Base-by-base conservation (phyloP, 2,329 filamentous ascomycete species). In the Aspergillus clavatus region DNA sequence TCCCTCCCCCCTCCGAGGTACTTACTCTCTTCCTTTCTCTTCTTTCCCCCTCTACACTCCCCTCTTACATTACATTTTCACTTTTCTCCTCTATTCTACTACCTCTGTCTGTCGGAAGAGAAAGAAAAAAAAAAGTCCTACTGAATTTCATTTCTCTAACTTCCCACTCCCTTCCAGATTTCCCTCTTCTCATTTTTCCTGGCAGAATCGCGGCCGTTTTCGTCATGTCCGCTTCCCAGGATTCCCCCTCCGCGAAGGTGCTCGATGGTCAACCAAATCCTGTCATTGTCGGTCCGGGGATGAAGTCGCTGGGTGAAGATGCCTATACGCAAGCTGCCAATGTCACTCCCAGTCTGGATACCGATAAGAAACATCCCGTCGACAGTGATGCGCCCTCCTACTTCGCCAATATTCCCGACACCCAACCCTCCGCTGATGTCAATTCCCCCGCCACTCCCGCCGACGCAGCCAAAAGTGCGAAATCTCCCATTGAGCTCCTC, bases 401-500 rank as follows among this genome's bases (percentile, higher is more conserved):
- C 51, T 65, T 63, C 51, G 50, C 53, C 37, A 47, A 50, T 16
- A 41, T 55, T n/a, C 58, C 57, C 12, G 59, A 58, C 45, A 46
- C 52, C 48, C 53, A 36, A 43, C 46, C 41, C 49, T 24, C 52
- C 4, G 46, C 57, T 6, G 47, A 53, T 40, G 24, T 40, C 16
- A 16, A 43, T 22, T 52, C 56, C 31, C 55, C 60, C 11, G 53
- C 50, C 51, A 72, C 67, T 19, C 67, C 70, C 3, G 61, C 67
- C 4, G 66, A 75, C 41, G 66, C 66, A 19, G 70, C 68, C 11
- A 70, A 67, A 38, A 73, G 72, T 46, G 72, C 71, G 28, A 67
- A 63, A 35, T 71, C 71, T 3, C 72, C 71, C 11, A 71, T 73
- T 44, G 77, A 80, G 27, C 59, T 80, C 28, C 61, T 80, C 36